These are phyloP conservation scores for Passalora sequoiae DNA, from an alignment of 2,329 filamentous ascomycete genomes.

Conservation along the genomic window DNA sequence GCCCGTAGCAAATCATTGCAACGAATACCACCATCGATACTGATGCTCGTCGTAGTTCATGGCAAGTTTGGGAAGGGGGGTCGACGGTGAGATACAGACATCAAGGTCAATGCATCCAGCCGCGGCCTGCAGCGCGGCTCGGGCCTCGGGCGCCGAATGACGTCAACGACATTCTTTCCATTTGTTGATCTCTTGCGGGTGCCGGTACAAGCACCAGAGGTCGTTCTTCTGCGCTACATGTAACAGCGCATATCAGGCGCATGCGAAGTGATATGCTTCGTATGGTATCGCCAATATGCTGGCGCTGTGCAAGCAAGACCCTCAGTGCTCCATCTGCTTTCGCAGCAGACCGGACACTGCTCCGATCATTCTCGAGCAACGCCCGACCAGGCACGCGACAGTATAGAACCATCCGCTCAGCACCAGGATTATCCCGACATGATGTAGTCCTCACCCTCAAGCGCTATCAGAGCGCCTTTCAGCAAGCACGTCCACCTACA, in stretches of 20 bases:
- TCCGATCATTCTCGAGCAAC: conserved; percentile 1
- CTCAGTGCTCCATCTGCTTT: conserved; percentile 21
- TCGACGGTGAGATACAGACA: no score
- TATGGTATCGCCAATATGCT: conserved; percentile 26
- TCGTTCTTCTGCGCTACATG: no score
- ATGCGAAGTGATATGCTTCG: conserved; percentile 22
- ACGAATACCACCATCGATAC: no score
- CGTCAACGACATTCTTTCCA: no score
- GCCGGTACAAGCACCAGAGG: no score
- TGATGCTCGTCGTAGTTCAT: no score
- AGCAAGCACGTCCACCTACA: conserved; percentile 59
- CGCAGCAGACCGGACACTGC: conserved; percentile 19
- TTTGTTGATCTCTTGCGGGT: no score
- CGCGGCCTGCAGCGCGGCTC: no score
- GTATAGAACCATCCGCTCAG: conserved; percentile 2
- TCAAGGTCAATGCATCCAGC: no score
- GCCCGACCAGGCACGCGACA: conserved; percentile 8
- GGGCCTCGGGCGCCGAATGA: no score
- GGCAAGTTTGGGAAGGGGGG: no score
- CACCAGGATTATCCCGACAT: neutral
- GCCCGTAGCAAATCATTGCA: no score
- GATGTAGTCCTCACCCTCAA: conserved; percentile 3
- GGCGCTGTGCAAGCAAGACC: conserved; percentile 30
- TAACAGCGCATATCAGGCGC: neutral
- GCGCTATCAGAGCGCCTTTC: conserved; percentile 36